Conservation (phyloP, 345 rosid species). For the Capsella bursapastoris region DNA sequence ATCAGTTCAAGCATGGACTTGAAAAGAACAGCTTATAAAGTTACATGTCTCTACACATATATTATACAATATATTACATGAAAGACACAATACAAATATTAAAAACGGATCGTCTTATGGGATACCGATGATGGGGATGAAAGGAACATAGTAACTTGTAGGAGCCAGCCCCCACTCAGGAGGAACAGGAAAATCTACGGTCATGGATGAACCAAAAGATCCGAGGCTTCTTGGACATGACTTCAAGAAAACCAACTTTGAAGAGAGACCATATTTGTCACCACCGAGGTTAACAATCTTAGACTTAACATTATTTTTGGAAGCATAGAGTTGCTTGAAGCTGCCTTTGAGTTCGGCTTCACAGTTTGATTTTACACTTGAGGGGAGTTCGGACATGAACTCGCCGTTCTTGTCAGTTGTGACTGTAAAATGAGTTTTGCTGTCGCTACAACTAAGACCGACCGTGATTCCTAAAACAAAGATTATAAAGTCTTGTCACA, state of each 20-base stretch:
- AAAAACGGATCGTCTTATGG: constrained; percentile 50
- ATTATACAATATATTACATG: constrained; percentile 18
- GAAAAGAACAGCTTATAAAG: constrained; percentile 13
- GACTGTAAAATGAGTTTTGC: constrained; percentile 50
- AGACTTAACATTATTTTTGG: constrained; percentile 51
- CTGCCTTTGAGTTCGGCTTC: constrained; percentile 69
- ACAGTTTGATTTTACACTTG: constrained; percentile 43
- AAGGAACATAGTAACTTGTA: constrained; percentile 75
- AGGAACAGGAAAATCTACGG: constrained; percentile 78
- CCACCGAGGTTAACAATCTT: constrained; percentile 48
- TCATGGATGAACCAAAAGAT: constrained; percentile 61
- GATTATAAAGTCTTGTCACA: constrained; percentile 8
- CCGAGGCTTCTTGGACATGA: constrained; percentile 48
- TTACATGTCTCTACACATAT: constrained; percentile 27
- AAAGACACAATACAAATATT: background rate
- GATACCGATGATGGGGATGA: constrained; percentile 86
- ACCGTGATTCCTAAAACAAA: constrained; percentile 61
- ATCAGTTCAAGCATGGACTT: constrained; percentile 18
- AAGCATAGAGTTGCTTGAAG: constrained; percentile 58
- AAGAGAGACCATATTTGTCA: constrained; percentile 54
- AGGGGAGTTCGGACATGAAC: constrained; percentile 66
- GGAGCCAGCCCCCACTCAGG: constrained; percentile 92
- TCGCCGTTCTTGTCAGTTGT: constrained; percentile 56
- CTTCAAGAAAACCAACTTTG: constrained; percentile 66
- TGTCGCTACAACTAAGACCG: constrained; percentile 61